phyloP scores from a whole-genome alignment of 768 basidiomycete species.

The Hirschioporus abietinus region DNA sequence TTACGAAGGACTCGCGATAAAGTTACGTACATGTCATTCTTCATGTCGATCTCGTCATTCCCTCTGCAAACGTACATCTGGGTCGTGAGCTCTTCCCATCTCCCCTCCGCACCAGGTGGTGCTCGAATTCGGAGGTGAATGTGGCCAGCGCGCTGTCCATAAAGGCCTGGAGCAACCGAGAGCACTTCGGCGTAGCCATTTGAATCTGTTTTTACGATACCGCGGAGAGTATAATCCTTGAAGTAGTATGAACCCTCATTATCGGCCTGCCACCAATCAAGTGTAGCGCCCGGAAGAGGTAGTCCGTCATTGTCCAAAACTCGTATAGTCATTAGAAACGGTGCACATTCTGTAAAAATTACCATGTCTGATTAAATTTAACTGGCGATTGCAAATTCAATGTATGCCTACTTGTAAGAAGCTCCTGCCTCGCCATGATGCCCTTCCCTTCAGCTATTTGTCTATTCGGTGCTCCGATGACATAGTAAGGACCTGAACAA shows the following conservation, averaged over 20 bases:
- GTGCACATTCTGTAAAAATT: conserved; percentile 13
- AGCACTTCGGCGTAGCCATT: conserved; percentile 19
- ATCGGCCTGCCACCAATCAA: conserved; percentile 23
- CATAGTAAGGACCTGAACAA: conserved; percentile 19
- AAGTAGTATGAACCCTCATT: conserved; percentile 17
- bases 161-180: conserved; percentile 19
- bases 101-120: conserved; percentile 8
- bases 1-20: too few species aligned
- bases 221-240: conserved; percentile 19
- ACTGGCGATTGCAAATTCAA: too few species aligned
- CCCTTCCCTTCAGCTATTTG: conserved; percentile 22
- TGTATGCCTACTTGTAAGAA: conserved; percentile 13
- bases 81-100: conserved; percentile 17
- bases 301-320: conserved; percentile 19
- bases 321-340: conserved; percentile 16
- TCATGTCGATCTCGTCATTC: conserved; percentile 16
- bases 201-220: conserved; percentile 17
- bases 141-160: conserved; percentile 19
- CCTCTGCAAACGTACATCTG: conserved; percentile 19
- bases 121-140: conserved; percentile 17
- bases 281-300: conserved; percentile 15
- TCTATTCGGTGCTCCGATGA: conserved; percentile 18
- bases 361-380: neutral
- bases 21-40: conserved; percentile 17
- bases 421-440: conserved; percentile 15